These are phyloP conservation scores for Cyclaneusma minus DNA, from an alignment of 2,329 filamentous ascomycete genomes.

Conservation along the genomic window DNA sequence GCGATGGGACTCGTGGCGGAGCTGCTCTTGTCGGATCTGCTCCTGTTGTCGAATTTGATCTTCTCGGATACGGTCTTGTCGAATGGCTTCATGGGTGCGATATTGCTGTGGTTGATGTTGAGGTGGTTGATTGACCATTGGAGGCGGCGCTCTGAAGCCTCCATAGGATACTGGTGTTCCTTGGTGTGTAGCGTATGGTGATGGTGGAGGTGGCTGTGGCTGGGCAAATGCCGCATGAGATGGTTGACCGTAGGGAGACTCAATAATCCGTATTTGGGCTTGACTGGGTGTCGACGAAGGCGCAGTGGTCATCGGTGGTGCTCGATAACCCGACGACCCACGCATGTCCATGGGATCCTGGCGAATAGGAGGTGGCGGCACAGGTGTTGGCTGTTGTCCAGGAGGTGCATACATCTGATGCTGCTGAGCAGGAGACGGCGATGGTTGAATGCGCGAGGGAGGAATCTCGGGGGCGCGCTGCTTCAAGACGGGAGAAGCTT, in stretches of 20 bases:
- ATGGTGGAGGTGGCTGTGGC: slow-evolving; percentile 12
- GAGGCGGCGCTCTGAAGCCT: slow-evolving; percentile 31
- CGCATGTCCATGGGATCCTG: no score
- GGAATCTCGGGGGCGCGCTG: slow-evolving; percentile 14
- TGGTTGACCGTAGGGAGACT: no score
- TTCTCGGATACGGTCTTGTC: no score
- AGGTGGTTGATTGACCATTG: slow-evolving; percentile 12
- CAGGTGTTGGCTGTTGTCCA: no score
- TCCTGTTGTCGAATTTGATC: slow-evolving; percentile 11
- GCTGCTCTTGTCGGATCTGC: slow-evolving; percentile 8
- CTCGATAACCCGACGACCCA: no score
- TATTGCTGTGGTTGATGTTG: slow-evolving; percentile 14
- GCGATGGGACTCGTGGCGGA: slow-evolving; percentile 14
- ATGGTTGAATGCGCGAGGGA: slow-evolving; percentile 7
- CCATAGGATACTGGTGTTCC: slow-evolving; percentile 24
- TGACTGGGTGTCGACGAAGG: no score
- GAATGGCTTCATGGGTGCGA: slow-evolving; percentile 12
- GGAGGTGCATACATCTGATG: no score
- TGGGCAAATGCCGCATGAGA: no score
- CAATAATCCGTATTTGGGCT: no score
- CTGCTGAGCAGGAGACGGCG: no score
- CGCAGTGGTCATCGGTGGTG: no score
- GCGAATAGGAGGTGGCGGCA: no score
- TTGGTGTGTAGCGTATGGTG: slow-evolving; percentile 23
- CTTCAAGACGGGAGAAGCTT: slow-evolving; percentile 18